Percentiles rank a stretch among this genome's conserved stretches.
These are phyloP conservation scores for Cydonia oblonga DNA, from an alignment of 331 rosid species.

Conservation along the genomic window DNA sequence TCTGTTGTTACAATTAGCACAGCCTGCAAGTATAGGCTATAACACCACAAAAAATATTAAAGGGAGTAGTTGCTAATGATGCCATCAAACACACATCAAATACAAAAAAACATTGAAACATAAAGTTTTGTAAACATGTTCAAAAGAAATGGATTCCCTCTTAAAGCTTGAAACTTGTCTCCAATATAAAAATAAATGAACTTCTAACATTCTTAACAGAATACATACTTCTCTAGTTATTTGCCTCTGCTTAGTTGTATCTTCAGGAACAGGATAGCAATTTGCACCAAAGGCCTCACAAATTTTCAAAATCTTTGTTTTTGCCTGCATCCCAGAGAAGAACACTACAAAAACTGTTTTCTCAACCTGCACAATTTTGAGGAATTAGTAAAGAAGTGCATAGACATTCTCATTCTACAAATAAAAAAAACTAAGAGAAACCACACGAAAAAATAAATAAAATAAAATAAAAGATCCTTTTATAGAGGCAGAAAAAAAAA, in stretches of 20 bases:
- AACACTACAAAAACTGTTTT: constrained; percentile 89
- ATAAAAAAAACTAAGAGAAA: neutral
- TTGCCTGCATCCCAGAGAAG: constrained; percentile 95
- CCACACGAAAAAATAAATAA: neutral
- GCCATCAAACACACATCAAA: neutral
- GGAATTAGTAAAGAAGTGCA: constrained; percentile 10
- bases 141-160: neutral
- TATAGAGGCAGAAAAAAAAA: constrained; percentile 34
- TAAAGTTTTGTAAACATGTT: neutral
- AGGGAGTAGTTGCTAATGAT: neutral
- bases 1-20: neutral
- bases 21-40: neutral
- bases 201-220: neutral
- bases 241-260: constrained; percentile 76
- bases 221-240: constrained; percentile 81
- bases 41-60: neutral
- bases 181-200: neutral
- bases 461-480: constrained; percentile 3
- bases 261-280: constrained; percentile 98
- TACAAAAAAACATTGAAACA: neutral
- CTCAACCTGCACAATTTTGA: constrained; percentile 62
- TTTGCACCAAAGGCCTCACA: constrained; percentile 97
- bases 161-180: neutral
- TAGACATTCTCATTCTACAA: constrained; percentile 1
- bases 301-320: constrained; percentile 84